Base-by-base conservation (phyloP, 2,329 filamentous ascomycete genomes). In the Epichloe elymi region DNA sequence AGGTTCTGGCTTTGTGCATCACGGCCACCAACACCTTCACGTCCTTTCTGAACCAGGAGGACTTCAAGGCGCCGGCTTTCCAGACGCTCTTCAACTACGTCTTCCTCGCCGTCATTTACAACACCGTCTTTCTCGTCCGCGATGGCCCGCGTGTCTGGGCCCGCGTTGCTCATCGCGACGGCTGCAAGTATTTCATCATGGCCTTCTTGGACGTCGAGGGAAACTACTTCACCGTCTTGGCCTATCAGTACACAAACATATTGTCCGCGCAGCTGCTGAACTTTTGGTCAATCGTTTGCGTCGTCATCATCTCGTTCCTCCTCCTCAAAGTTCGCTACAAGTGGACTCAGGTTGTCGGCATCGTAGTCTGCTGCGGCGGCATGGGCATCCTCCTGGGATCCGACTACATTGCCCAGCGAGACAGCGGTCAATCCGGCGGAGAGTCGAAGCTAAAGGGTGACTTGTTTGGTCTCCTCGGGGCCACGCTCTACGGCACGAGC, bases 211-310 rank as follows among this genome's bases (percentile, higher is more conserved):
- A 98, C 64, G 91, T 97, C 47, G 80, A 96, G 70, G 93, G 93
- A 55, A 98, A 98, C 71, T 98, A 96, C 74, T 97, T 97, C 65
- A 90, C 90, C 61, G 91, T 98, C 48, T 77, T 96, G 47, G 93
- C 91, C 5, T 98, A 97, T 72, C 79, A 85, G 53, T 82, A 94
- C 74, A 95, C 91, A 50, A 96, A 90, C 61, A 85, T 96, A 59
- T 77, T 97, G 46, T 93, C 86, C 19, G 89, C 89, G 15, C 90
- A 97, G 74, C 78, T 98, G 49, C 88, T 98, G 71, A 96, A 96
- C 75, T 97, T 97, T 72, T 97, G 91, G 91, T 87, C 90, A 59
- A 97, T 98, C 58, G 87, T 95, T 48, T 83, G 91, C 55, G 93
- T 98, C 20, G 88, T 97, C 19, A 64, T 86, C 54, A 71, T 96